Base-by-base conservation (phyloP, 139 green algal genomes). In the Chlorella sp. region DNA sequence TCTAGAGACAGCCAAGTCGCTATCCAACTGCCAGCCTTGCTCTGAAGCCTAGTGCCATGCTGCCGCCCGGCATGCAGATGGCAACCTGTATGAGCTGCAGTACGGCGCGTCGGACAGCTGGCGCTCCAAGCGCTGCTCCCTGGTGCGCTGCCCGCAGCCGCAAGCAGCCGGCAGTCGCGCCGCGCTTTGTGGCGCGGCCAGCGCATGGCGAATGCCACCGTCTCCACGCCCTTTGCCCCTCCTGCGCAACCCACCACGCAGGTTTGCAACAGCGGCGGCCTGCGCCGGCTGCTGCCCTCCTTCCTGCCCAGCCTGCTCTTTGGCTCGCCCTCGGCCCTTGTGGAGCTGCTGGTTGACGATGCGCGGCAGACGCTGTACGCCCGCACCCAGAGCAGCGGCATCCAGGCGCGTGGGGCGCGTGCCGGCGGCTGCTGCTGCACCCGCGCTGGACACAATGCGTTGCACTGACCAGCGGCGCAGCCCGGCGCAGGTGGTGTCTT, bases 31-130 rank as follows among this genome's bases (percentile, higher is more conserved):
- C n/a, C n/a, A n/a, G n/a, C n/a, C n/a, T n/a, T n/a, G n/a, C n/a
- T n/a, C n/a, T n/a, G n/a, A n/a, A n/a, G n/a, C n/a, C n/a, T n/a
- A n/a, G n/a, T n/a, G n/a, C n/a, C n/a, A n/a, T n/a, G n/a, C n/a
- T n/a, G n/a, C n/a, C n/a, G n/a, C n/a, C n/a, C n/a, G n/a, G n/a
- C n/a, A n/a, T 38, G 67, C 69, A 75, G 94, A 99, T 73, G 94
- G 94, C 7, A 86, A 95, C 68, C 81, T 98, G 77, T 98, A 98
- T 79, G 95, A 99, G 82, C 51, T 99, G 29, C 48, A 84, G 60
- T 99, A 99, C 82, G 59, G 46, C 19, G 76, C 76, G 0, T 74
- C 76, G 5, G 88, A 91, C 42, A 84, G 67, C 29, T 97, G 93
- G 93, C 65, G 86, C 40, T 67, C 82, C 51, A 89, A 87, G 68